phyloP scores from a whole-genome alignment of 805 yeast species.

The Hanseniaspora guilliermondii region DNA sequence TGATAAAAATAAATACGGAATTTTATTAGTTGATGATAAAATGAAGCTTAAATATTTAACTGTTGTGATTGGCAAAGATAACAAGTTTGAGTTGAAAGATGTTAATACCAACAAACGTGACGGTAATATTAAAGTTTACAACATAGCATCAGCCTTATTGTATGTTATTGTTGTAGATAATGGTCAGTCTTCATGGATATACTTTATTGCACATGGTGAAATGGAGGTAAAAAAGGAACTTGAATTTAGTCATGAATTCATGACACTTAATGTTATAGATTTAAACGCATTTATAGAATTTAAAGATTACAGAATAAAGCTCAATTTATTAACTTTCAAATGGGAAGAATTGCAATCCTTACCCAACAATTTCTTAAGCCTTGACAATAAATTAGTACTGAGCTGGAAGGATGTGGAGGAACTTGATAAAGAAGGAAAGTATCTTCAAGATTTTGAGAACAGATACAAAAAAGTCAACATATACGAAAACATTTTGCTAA shows the following conservation, averaged over 20 bases:
- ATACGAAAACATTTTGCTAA: slow-evolving; percentile 9
- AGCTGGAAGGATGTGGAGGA: neutral
- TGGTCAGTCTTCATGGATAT: neutral
- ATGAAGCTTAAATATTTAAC: neutral
- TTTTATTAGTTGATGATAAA: neutral
- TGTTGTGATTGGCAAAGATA: neutral
- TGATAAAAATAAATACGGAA: neutral
- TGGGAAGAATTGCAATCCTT: neutral
- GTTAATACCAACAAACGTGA: neutral
- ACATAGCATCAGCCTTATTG: too few species aligned
- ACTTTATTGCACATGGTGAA: neutral
- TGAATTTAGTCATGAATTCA: neutral
- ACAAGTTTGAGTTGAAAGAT: neutral
- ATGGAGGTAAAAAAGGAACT: neutral
- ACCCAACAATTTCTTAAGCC: neutral
- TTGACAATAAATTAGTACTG: neutral
- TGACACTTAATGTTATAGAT: neutral
- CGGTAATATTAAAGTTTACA: neutral
- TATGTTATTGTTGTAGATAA: neutral
- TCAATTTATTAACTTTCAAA: neutral
- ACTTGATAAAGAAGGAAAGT: neutral
- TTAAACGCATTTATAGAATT: neutral
- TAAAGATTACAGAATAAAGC: neutral
- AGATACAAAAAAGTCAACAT: neutral
- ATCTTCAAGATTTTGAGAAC: neutral